Percentiles rank a stretch among this genome's conserved stretches.
Conservation (phyloP, 805 yeast genomes). For the Candida easanensis region DNA sequence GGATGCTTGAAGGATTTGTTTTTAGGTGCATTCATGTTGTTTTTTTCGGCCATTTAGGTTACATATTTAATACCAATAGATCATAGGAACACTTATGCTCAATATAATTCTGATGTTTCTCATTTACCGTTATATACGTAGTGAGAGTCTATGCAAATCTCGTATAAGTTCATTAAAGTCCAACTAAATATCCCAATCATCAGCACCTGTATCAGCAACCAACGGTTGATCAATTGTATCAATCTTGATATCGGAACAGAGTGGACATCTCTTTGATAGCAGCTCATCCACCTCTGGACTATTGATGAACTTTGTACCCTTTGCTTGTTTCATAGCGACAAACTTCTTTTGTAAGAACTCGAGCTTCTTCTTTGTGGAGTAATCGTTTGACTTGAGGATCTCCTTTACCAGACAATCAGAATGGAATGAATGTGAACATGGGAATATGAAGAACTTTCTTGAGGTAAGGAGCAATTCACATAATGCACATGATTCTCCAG, state of each 20-base stretch:
- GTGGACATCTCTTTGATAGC: conserved; percentile 61
- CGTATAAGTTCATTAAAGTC: too few relatives aligned
- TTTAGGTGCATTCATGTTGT: neutral
- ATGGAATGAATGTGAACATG: conserved; percentile 89
- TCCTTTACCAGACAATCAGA: conserved; percentile 76
- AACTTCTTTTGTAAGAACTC: conserved; percentile 44
- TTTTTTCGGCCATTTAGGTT: too few relatives aligned
- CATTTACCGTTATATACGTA: too few relatives aligned
- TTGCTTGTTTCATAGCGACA: conserved; percentile 23
- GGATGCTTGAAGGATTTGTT: neutral
- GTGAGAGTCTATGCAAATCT: neutral
- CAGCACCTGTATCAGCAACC: conserved; percentile 34
- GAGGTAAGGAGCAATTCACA: conserved; percentile 71
- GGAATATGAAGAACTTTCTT: conserved; percentile 75
- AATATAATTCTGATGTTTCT: too few relatives aligned
- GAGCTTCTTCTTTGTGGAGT: conserved; percentile 59
- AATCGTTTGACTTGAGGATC: conserved; percentile 61
- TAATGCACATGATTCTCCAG: conserved; percentile 77
- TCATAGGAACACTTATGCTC: too few relatives aligned
- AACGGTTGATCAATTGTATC: conserved; percentile 66
- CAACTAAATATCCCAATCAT: conserved; percentile 42
- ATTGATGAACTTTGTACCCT: conserved; percentile 28
- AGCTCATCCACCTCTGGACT: conserved; percentile 54
- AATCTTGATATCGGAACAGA: conserved; percentile 75
- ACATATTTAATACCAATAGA: too few relatives aligned